Evolutionary conservation across 164 flowering plant species (phyloP).

Genomic region (Sextonia rubra): DNA sequence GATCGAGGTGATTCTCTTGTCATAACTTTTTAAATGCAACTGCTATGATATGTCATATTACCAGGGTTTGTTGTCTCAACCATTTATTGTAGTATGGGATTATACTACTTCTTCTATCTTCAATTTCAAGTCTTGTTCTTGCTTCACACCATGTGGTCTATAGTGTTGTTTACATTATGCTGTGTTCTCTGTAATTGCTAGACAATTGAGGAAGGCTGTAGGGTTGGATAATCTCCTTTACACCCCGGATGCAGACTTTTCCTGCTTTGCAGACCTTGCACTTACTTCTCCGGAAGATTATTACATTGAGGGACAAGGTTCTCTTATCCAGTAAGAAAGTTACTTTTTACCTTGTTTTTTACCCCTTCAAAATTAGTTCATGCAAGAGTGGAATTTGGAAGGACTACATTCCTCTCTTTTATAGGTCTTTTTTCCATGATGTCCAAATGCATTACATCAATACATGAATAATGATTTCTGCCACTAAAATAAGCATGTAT

Average conservation of each 20-base stretch:
- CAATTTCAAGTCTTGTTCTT: background rate
- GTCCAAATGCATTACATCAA: too few species aligned
- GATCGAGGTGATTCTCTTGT: conserved; percentile 53
- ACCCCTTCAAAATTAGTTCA: too few species aligned
- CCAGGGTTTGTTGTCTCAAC: background rate
- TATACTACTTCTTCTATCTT: background rate
- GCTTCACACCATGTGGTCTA: background rate
- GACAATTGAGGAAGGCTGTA: conserved; percentile 67
- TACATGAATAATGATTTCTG: too few species aligned
- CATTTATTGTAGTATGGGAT: background rate
- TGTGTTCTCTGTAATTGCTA: conserved; percentile 21
- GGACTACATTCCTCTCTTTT: background rate
- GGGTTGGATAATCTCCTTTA: conserved; percentile 95
- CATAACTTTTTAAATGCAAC: background rate
- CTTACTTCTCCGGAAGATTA: conserved; percentile 95
- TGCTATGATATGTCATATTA: background rate
- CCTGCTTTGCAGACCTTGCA: conserved; percentile 98
- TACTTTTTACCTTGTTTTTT: background rate
- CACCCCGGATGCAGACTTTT: conserved; percentile 97
- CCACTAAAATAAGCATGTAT: too few species aligned
- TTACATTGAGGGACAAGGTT: conserved; percentile 92
- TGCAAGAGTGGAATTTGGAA: too few species aligned
- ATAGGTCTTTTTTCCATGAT: background rate
- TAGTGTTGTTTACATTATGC: background rate
- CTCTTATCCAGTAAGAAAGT: conserved; percentile 85